Base-by-base conservation (phyloP, 2,329 filamentous ascomycete genomes). In the Apiospora phragmitis region DNA sequence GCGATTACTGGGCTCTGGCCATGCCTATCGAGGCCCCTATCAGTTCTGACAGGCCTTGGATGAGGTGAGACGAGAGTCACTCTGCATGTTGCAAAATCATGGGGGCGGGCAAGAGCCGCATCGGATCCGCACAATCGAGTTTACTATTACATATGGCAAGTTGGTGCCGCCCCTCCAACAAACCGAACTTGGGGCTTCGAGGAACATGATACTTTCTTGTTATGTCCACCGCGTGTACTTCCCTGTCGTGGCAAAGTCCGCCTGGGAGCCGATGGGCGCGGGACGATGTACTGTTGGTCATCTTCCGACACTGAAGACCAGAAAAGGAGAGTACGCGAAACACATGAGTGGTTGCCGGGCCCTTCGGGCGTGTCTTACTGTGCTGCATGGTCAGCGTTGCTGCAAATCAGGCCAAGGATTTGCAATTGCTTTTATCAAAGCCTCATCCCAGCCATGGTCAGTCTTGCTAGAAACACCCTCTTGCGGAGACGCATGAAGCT, bases 301-400 rank as follows among this genome's bases (percentile, higher is more conserved):
- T 24, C 55, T 8, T 38, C 29, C 6, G 29, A 5, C 24, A 6
- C 32, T 38, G 32, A 9, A 14, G 8, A 38, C 9, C 29, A 62
- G 55, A n/a, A 21, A 62, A 24, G 55, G 32, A 4, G 21, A 38
- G 18, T 16, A 24, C 29, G 51, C 29, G 16, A 21, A 12, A 59
- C 5, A 21, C 18, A 14, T 16, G 8, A 62, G 21, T 2, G 55
- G 32, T 38, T 38, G 5, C 55, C 55, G 55, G 55, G 21, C 38
- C 55, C 16, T 35, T 38, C 55, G 55, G 55, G 8, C 11, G 7
- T 38, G 32, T 62, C 32, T 62, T 62, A 62, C 55, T n/a, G 43
- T 47, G 7, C 55, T 62, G 55, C 55, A 62, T 62, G 55, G 55
- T 62, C 55, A 62, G 55, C 55, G 32, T 62, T 62, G 55, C 32